Base-by-base conservation (phyloP, 2,329 filamentous ascomycete genomes). In the Fusarium abutilonis region DNA sequence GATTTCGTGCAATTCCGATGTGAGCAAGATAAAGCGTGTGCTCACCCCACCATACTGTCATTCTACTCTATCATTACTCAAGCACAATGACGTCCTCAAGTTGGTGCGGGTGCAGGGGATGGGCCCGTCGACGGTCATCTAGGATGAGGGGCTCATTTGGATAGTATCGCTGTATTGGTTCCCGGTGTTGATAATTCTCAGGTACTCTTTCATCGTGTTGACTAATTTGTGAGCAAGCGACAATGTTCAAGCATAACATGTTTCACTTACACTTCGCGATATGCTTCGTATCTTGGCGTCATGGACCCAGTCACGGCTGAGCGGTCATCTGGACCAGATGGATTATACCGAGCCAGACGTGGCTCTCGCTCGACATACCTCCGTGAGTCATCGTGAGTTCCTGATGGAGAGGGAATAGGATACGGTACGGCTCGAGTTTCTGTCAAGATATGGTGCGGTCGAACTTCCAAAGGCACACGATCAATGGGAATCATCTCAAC, bases 11-110 rank as follows among this genome's bases (percentile, higher is more conserved):
- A 41, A 42, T 38, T 41, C 46, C 29, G 39, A 13, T 35, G 48
- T 40, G 26, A 45, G 28, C 32, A 35, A 42, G 38, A 29, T 15
- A 46, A 51, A 39, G 10, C 34, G 8, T 39, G 31, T 21, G 31
- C 26, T 28, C 31, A 29, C 50, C 21, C 9, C 48, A 19, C 21
- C 34, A n/a, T 31, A 19, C 31, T 14, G 29, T 40, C 42, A 36
- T 44, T 10, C 26, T 34, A 38, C 29, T 43, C 19, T 26, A 48
- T 52, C 28, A 34, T 73, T 49, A 75, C 38, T 75, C 73, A 35
- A 75, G 70, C 35, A 75, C 71, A 58, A 75, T 72, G 35, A 75
- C 65, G 34, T 74, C 60, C 28, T 72, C 72, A 10, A 61, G 63
- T 44, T 58, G 64, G 23, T 60, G 66, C 13, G 63, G 60, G 46